Base-by-base conservation (phyloP, 108 stramenopile genomes). In the Nitzschia palea region DNA sequence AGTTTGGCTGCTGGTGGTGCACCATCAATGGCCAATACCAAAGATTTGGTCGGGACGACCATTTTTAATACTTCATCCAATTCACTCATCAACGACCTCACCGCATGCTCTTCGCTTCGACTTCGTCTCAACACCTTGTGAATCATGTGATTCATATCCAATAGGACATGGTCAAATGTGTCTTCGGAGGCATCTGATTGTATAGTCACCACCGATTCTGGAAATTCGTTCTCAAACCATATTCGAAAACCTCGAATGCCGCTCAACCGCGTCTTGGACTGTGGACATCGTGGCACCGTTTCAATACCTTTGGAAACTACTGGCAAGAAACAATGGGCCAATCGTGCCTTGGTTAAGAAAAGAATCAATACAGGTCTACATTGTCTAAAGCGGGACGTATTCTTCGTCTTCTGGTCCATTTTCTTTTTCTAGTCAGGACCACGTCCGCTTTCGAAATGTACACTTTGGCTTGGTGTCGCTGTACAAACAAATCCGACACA, bases 91-190 rank as follows among this genome's bases (percentile, higher is more conserved):
- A 95, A 66, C 2, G 86, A 42, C 2, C 50, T 42, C 0, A 68
- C 35, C 18, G 83, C 80, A 42, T 82, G 80, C 4, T 75, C 87
- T 56, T 69, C 78, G 31, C 60, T 68, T 63, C 67, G 45, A 47
- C 40, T 55, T 33, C 83, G 69, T 10, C 91, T 71, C 31, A 91
- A 9, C 1, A 73, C 55, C 15, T 80, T 61, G 53, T 95, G 94
- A 14, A 95, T 48, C n/a, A 91, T 71, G 50, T 95, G 94, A 77
- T 95, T 95, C 61, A 87, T 82, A 66, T 95, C 94, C 0, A 95
- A 75, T 40, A 95, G 70, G 0, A 95, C 91, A 54, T 95, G 94
- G 80, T 95, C 91, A 68, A 87, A 95, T 5, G 55, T 57, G 31
- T 91, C 84, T 15, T 61, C 55, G 37, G 71, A 55, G 25, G 33